Evolutionary conservation across 768 basidiomycete species (phyloP), one percentile per base, ranked within the genome.

Genomic region (Tulasnella sp.): DNA sequence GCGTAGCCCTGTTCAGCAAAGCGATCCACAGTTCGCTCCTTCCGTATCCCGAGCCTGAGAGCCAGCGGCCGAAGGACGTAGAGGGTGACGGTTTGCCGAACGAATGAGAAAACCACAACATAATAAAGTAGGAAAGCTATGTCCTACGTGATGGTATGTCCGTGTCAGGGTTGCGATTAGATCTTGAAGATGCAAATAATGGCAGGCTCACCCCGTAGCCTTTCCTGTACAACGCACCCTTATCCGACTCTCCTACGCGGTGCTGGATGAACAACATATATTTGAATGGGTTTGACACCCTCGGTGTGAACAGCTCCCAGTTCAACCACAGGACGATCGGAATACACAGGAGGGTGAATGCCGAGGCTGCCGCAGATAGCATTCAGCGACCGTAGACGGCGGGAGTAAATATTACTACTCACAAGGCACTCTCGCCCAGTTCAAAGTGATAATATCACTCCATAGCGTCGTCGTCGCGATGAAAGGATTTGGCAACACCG

Each of bases 1-100:
- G 92, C 88, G 70, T 99, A 96, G 0, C 81, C 83, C 68, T 95
- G 95, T 73, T 99, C 95, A 19, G 83, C 88, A 67, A 97, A 97
- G 34, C 95, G 76, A 56, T 84, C 81, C 13, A 92, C 70, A 70
- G 94, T 97, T 23, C 68, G 68, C 60, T 73, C 70, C 63, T 77
- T 81, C 67, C 74, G 79, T 51, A 99, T 78, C 1, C 92, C 86
- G 58, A 85, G 82, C 61, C 77, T 75, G 34, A 74, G 77, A 0
- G 86, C 93, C 41, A 92, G 64, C 1, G 86, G 88, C 23, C 75
- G 73, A 45, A 83, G 81, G 10, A 90, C 34, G 58, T 79, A 79
- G 67, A 86, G 64, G n/a, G 84, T 80, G 69, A 91, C 68, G 47
- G 76, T 67, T 71, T 97, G 92, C 29, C 95, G 83, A 44, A 93